A percentile compares a stretch with the other conserved stretches of the same genome.
These are phyloP conservation scores for Pythium rishiriense DNA, from an alignment of 352 stramenopile genomes.

Conservation along the genomic window DNA sequence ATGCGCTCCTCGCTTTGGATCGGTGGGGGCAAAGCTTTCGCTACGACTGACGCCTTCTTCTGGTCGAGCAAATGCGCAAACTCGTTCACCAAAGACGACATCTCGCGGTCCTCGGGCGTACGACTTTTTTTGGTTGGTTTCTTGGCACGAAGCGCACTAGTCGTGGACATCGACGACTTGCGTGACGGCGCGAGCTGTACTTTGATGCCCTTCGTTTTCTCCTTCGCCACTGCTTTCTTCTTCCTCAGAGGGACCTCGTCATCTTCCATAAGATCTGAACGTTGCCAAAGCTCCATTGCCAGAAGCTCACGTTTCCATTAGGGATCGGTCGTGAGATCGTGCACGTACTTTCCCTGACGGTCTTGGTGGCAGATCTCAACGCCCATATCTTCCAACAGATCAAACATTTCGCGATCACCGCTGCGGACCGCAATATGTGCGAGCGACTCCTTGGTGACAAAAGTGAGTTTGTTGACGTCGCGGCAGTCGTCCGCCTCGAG, in stretches of 20 bases:
- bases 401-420: background rate
- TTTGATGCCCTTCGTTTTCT: background rate
- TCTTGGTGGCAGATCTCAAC: background rate
- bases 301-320: background rate
- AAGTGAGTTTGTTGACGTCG: constrained; percentile 1
- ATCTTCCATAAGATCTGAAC: background rate
- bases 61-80: background rate
- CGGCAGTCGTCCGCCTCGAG: background rate
- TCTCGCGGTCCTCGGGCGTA: background rate
- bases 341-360: background rate
- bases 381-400: background rate
- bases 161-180: background rate
- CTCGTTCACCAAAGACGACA: background rate
- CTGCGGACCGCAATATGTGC: constrained; percentile 4
- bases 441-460: background rate
- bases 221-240: background rate
- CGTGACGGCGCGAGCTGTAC: background rate
- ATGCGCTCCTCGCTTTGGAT: background rate
- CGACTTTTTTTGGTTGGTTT: background rate
- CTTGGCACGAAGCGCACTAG: background rate
- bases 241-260: background rate
- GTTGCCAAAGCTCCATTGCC: background rate
- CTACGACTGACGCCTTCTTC: background rate
- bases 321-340: background rate
- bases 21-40: background rate